Conservation (phyloP, 2,329 filamentous ascomycete genomes). For the Pseudogymnoascus destructans region DNA sequence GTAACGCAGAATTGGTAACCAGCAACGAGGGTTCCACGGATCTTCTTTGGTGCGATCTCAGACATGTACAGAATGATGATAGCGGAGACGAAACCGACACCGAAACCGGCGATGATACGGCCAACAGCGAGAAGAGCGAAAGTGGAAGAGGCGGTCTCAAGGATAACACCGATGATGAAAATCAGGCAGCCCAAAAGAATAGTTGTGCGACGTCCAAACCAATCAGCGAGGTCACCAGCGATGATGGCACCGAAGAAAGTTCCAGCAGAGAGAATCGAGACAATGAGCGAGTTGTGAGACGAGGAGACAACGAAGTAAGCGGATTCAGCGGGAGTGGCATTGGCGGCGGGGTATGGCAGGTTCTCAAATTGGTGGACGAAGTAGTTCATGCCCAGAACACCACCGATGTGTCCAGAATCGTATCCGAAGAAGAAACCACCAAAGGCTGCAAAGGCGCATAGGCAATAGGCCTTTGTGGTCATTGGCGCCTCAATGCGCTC, state of each 20-base stretch:
- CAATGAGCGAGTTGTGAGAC: slow-evolving; percentile 44
- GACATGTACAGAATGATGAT: slow-evolving; percentile 74
- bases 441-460: slow-evolving; percentile 59
- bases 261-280: slow-evolving; percentile 56
- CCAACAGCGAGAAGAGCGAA: slow-evolving; percentile 56
- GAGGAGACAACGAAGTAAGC: slow-evolving; percentile 26
- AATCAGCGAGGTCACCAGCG: slow-evolving; percentile 65
- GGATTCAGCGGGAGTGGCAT: slow-evolving; percentile 32
- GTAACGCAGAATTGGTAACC: slow-evolving; percentile 79
- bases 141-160: slow-evolving; percentile 46
- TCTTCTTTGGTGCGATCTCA: slow-evolving; percentile 47
- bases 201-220: slow-evolving; percentile 58
- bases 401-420: slow-evolving; percentile 64
- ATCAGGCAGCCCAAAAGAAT: slow-evolving; percentile 56
- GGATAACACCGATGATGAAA: slow-evolving; percentile 54
- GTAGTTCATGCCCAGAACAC: slow-evolving; percentile 55
- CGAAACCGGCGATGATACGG: slow-evolving; percentile 62
- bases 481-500: slow-evolving; percentile 53
- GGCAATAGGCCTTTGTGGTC: slow-evolving; percentile 54
- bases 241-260: slow-evolving; percentile 44
- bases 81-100: slow-evolving; percentile 69
- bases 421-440: slow-evolving; percentile 49
- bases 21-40: slow-evolving; percentile 67
- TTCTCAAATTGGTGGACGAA: slow-evolving; percentile 44
- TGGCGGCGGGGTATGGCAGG: slow-evolving; percentile 35